Base-by-base conservation (phyloP, 139 green algal species). In the Tetraselmis chui region DNA sequence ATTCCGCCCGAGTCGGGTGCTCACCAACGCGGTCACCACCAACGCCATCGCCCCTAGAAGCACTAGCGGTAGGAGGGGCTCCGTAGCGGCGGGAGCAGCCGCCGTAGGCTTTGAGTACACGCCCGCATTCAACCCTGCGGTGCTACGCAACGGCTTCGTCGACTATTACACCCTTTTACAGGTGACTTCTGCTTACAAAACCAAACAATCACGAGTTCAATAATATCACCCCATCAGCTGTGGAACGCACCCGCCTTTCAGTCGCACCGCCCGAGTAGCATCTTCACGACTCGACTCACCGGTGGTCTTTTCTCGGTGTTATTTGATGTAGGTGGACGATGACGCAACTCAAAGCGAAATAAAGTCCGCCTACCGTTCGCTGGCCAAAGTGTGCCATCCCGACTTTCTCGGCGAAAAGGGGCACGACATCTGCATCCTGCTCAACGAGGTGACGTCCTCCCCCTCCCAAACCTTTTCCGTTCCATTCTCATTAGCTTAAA, bases 401-500 rank as follows among this genome's bases (percentile, higher is more conserved):
- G 90, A 93, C 83, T 89, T 93, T 29, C 59, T 90, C 30, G 92
- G 91, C 0, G 91, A 94, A 1, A 74, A 88, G 75, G 94, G 93
- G 2, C 94, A 97, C 81, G 85, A 96, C 77, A 88, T 96, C 26
- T 97, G 94, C 83, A 92, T 97, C 28, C 78, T 97, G 24, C 84
- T 97, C 0, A 97, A 97, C 81, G 94, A 97, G 87, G 92, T 87
- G 29, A 0, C 45, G 5, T 67, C 45, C 18, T 67, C 45, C 18
- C 45, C 45, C 45, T 67, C 18, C 18, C 45, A 67, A n/a, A n/a
- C n/a, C n/a, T n/a, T 67, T 67, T 67, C 45, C 18, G 45, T 18
- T 5, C 45, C 45, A 67, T 18, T 67, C 45, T 67, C 45, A n/a
- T n/a, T n/a, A n/a, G 18, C 45, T 67, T 67, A 25, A 18, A 18